Evolutionary conservation across 2,329 filamentous ascomycete genomes (phyloP), one percentile per base, ranked within the genome.

Genomic region (Conoideocrella luteorostrata): DNA sequence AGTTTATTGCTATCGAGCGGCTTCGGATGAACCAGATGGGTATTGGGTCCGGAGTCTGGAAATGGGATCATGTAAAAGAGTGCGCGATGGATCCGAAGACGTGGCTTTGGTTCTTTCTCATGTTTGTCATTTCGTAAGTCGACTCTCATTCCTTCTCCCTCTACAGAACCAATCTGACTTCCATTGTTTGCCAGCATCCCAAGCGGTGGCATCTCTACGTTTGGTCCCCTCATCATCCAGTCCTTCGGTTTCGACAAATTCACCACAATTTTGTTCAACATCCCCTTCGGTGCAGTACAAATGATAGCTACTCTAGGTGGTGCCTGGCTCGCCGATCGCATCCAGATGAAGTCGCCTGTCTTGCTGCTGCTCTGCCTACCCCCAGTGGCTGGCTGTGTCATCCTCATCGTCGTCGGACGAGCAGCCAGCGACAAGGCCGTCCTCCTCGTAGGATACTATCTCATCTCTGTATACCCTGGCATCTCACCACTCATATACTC

Each of bases 281-380:
- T 80, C 46, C 77, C 76, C 0, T 80, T 80, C 36, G 78, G 78
- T 2, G 68, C 69, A 0, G 75, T 82, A 0, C 78, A 84, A 51
- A 68, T 82, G 11, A 63, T 82, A 17, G 70, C 77, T 0, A 84
- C 75, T 0, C 64, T 82, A 26, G 75, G 75, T 5, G 73, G 75
- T 2, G 78, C 75, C 0, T 78, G 68, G 57, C 59, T 78, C 2
- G 73, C 78, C 0, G 75, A 74, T 0, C 60, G 62, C n/a, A 62
- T 72, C 44, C 74, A 74, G 47, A 71, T 68, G 51, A 82, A 82
- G 55, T 72, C 70, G 0, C 70, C 73, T 1, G 70, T 81, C 3
- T 58, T 81, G 9, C 64, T 71, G 1, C 57, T 74, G 0, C 64
- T 80, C 6, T 78, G 72, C 49, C 60, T 81, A 0, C 75, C 75